Percentiles rank a stretch among this genome's conserved stretches.
These are phyloP conservation scores for Firmiana major DNA, from an alignment of 345 rosid genomes.

Conservation along the genomic window DNA sequence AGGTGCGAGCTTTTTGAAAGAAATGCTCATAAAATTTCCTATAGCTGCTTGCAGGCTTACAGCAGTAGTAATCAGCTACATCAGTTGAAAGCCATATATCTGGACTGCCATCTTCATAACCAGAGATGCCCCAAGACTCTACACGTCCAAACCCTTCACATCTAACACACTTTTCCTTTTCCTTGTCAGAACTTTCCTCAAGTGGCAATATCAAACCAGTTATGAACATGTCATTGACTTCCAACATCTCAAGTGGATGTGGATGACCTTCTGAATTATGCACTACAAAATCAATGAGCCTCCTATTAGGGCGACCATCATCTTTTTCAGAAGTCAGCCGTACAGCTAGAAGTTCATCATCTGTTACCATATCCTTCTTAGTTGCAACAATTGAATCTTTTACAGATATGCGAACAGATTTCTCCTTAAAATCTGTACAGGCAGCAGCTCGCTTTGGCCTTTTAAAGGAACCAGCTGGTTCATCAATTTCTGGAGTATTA, in stretches of 20 bases:
- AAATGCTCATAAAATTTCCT: slow-evolving; percentile 46
- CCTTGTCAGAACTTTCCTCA: slow-evolving; percentile 36
- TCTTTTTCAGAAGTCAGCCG: slow-evolving; percentile 27
- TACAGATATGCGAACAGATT: slow-evolving; percentile 34
- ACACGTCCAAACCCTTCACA: slow-evolving; percentile 50
- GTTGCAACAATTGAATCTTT: slow-evolving; percentile 42
- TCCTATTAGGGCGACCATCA: slow-evolving; percentile 45
- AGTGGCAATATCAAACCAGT: slow-evolving; percentile 49
- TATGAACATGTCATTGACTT: slow-evolving; percentile 46
- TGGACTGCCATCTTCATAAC: slow-evolving; percentile 61
- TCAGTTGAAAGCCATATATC: slow-evolving; percentile 68
- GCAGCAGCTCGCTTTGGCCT: slow-evolving; percentile 83
- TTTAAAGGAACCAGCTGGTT: slow-evolving; percentile 25
- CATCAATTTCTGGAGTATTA: neutral
- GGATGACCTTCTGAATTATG: slow-evolving; percentile 36
- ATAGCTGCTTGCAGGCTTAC: slow-evolving; percentile 51
- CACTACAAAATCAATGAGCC: slow-evolving; percentile 49
- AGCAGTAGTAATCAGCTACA: slow-evolving; percentile 52
- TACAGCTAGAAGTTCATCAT: slow-evolving; percentile 51
- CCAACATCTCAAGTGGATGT: slow-evolving; percentile 61
- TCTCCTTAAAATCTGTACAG: slow-evolving; percentile 61
- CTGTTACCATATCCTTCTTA: slow-evolving; percentile 40
- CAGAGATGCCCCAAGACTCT: slow-evolving; percentile 63
- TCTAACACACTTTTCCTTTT: slow-evolving; percentile 43
- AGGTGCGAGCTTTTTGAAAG: slow-evolving; percentile 53